Percentiles rank a stretch among this genome's conserved stretches.
Evolutionary conservation across 2,329 filamentous ascomycete genomes (phyloP).

Genomic region (Cordyceps pruinosa): DNA sequence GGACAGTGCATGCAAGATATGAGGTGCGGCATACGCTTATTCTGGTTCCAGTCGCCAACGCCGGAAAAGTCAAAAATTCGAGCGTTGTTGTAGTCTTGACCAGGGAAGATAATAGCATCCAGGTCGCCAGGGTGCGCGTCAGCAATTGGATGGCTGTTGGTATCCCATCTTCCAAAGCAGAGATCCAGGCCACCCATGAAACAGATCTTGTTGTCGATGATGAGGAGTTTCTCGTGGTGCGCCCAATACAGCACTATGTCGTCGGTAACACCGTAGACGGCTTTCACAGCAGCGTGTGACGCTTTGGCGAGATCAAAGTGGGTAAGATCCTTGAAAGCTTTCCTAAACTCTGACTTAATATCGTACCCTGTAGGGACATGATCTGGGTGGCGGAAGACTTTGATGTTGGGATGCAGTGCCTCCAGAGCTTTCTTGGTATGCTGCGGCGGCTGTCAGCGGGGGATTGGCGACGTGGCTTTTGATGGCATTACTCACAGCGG

Average conservation of each 20-base stretch:
- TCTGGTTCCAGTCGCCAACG: conserved; percentile 72
- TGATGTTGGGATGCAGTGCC: conserved; percentile 72
- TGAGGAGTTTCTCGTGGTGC: conserved; percentile 84
- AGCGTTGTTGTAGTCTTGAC: conserved; percentile 91
- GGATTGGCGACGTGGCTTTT: too few species aligned
- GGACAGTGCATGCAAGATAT: background rate
- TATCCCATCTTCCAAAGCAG: conserved; percentile 85
- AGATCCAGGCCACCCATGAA: conserved; percentile 92
- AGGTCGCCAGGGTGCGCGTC: conserved; percentile 76
- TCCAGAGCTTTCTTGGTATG: conserved; percentile 80
- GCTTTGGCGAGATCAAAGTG: conserved; percentile 55
- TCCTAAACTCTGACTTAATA: conserved; percentile 60
- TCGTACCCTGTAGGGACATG: conserved; percentile 70
- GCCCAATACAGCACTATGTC: conserved; percentile 86
- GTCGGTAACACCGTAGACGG: conserved; percentile 73
- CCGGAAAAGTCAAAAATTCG: conserved; percentile 74
- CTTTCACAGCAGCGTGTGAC: conserved; percentile 65
- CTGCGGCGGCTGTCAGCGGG: conserved; percentile 30
- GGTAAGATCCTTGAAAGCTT: conserved; percentile 45
- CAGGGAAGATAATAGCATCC: conserved; percentile 71
- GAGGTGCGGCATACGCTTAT: conserved; percentile 50
- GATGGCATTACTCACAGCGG: conserved; percentile 33
- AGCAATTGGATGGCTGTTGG: conserved; percentile 75
- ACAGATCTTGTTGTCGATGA: conserved; percentile 70
- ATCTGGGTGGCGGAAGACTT: conserved; percentile 85